Evolutionary conservation across 2,329 filamentous ascomycete genomes (phyloP), one percentile per base, ranked within the genome.

Genomic region (Periconia sp.): DNA sequence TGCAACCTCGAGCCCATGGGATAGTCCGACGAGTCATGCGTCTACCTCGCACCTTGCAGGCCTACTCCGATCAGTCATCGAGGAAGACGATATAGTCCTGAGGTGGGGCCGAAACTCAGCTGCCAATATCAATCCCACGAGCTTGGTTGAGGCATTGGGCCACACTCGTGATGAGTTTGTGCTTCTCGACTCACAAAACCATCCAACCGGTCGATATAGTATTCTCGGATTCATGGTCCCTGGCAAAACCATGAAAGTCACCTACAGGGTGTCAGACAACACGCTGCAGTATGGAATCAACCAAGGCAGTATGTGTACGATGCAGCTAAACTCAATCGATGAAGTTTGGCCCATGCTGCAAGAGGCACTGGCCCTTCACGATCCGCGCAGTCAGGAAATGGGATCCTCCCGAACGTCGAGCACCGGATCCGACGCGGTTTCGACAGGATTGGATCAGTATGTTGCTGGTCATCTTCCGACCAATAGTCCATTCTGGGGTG

Each of bases 401-500:
- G 33, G 33, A 18, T 45, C 27, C 6, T 45, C 43, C 3, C 43
- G 43, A 23, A 23, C 43, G 8, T 45, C 43, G 43, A 45, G 43
- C 33, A 45, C 20, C 13, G 27, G 20, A 14, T 41, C 20, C 2
- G 19, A 35, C 23, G 17, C 30, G 2, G 17, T 18, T 10, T 19
- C 9, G 20, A n/a, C 27, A n/a, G 43, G 27, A 31, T 9, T 45
- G 20, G 23, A 14, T 33, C 14, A 23, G 15, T 13, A 19, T 13
- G 19, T 30, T 15, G 35, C 31, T 41, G 47, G 37, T 30, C 19
- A 42, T 35, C 15, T 51, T 6, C 54, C 54, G 8, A 8, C 35
- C 18, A 47, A 49, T 1, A 70, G 71, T 0, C 81, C 88, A 0
- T 95, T 94, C 68, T 83, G 88, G 69, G 91, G 90, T 42, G 91